Base-by-base conservation (phyloP, 2,329 filamentous ascomycete genomes). In the Emergomyces africanus region DNA sequence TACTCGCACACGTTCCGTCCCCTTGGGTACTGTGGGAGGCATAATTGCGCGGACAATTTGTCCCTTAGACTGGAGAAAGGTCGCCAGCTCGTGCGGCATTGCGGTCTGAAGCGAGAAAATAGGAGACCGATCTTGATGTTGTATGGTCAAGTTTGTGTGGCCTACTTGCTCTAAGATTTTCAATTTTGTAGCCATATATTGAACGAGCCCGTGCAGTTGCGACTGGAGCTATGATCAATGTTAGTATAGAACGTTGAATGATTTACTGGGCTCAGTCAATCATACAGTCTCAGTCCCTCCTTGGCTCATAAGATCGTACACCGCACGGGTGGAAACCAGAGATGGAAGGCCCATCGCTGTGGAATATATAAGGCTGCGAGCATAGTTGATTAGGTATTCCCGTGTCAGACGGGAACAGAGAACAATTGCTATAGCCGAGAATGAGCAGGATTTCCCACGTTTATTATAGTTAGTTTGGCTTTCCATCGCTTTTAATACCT, bases 311-410 rank as follows among this genome's bases (percentile, higher is more conserved):
- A 84, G 78, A 8, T 78, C 75, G 65, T 86, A 87, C 0, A 79
- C 77, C 0, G 80, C 76, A 48, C 77, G 74, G 57, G 88, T 84
- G 15, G 79, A 79, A 0, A 80, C 80, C 1, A 88, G 75, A 1
- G 79, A 77, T 0, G 85, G 81, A 46, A 83, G 82, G 0, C 83
- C 79, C 72, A 88, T 79, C 35, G 85, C 84, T 0, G 86, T 89
- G 0, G 86, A 89, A 69, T 89, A 90, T 58, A 90, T 89, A 48
- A 90, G 72, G 1, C 81, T 84, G n/a, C 86, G 81, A 0, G 87
- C 86, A 66, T 90, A 90, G 67, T 90, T 90, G 70, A 89, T 80
- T 57, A 90, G 75, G 62, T 89, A 89, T 1, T 81, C 72, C 28
- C 84, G 76, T 0, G 83, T 81, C 0, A 79, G 71, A 0, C 78